Percentiles rank a stretch among this genome's conserved stretches.
Conservation (phyloP, 768 basidiomycete genomes). For the Floccularia luteovirens region DNA sequence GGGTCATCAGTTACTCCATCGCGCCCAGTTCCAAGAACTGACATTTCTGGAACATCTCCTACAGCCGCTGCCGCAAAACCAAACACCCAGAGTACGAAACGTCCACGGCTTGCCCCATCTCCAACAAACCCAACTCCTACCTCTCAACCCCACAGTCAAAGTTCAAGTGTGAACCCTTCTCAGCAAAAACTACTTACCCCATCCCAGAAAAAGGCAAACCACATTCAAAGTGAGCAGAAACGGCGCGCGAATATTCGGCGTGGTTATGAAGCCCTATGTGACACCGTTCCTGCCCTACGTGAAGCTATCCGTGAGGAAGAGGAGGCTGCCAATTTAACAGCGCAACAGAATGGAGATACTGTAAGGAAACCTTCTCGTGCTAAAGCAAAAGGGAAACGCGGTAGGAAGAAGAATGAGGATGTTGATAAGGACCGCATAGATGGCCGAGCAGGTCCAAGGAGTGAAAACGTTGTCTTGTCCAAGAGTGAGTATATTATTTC, state of each 20-base stretch:
- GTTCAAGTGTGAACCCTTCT: no score
- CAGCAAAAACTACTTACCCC: constrained; percentile 40
- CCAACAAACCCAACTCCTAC: background rate
- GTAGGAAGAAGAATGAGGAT: constrained; percentile 18
- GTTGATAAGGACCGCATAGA: constrained; percentile 61
- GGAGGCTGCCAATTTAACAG: constrained; percentile 22
- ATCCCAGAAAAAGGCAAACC: constrained; percentile 88
- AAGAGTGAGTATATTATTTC: constrained; percentile 59
- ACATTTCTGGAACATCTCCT: no score
- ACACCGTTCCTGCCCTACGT: constrained; percentile 71
- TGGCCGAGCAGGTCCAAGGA: constrained; percentile 82
- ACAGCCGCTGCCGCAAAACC: background rate
- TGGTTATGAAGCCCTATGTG: constrained; percentile 86
- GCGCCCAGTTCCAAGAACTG: background rate
- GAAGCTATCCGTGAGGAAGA: constrained; percentile 80
- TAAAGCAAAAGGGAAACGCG: constrained; percentile 40
- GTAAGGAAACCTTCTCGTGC: constrained; percentile 14
- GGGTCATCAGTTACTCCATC: background rate
- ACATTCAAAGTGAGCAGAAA: constrained; percentile 93
- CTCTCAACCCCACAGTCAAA: no score
- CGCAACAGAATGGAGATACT: background rate
- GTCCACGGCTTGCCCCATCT: constrained; percentile 11
- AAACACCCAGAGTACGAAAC: no score
- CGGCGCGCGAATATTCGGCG: constrained; percentile 84
- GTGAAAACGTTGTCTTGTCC: constrained; percentile 82